phyloP scores from a whole-genome alignment of 768 basidiomycete species.

The Dioszegia hungarica region DNA sequence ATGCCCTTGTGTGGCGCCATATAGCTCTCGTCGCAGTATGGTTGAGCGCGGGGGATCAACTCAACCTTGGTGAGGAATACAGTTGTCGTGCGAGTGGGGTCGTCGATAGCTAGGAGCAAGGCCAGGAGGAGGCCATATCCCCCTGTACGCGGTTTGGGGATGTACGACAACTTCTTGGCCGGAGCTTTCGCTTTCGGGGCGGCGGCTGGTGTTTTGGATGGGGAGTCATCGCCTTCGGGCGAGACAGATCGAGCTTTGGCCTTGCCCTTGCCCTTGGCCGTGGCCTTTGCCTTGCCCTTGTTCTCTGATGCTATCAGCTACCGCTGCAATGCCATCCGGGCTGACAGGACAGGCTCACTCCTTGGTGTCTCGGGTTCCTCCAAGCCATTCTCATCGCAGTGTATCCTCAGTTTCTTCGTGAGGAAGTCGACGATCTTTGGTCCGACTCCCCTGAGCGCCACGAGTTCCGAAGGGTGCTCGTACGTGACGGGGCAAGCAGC shows the following conservation, averaged over 20 bases:
- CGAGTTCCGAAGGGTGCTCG: conserved; percentile 33
- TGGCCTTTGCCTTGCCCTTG: not conserved
- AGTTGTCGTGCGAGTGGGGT: conserved; percentile 27
- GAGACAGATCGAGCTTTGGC: conserved; percentile 9
- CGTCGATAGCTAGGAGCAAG: conserved; percentile 40
- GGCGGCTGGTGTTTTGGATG: conserved; percentile 9
- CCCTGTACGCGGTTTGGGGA: conserved; percentile 37
- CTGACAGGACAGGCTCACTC: conserved; percentile 16
- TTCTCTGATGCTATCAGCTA: not conserved
- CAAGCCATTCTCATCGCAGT: conserved; percentile 34
- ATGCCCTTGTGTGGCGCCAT: conserved; percentile 34
- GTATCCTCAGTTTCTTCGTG: conserved; percentile 33
- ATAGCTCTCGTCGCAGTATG: conserved; percentile 34
- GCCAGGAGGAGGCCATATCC: conserved; percentile 43
- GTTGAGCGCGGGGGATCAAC: conserved; percentile 30
- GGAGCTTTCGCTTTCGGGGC: conserved; percentile 14
- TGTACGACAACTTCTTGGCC: conserved; percentile 29
- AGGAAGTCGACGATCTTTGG: conserved; percentile 34
- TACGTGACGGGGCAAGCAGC: conserved; percentile 39
- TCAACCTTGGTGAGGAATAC: conserved; percentile 40
- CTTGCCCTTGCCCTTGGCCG: conserved; percentile 11
- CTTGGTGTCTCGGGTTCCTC: conserved; percentile 23
- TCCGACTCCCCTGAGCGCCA: conserved; percentile 36
- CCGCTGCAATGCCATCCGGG: not conserved
- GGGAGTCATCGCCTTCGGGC: not conserved